These are phyloP conservation scores for Pichia cabralensis DNA, from an alignment of 805 yeast genomes.

Conservation along the genomic window DNA sequence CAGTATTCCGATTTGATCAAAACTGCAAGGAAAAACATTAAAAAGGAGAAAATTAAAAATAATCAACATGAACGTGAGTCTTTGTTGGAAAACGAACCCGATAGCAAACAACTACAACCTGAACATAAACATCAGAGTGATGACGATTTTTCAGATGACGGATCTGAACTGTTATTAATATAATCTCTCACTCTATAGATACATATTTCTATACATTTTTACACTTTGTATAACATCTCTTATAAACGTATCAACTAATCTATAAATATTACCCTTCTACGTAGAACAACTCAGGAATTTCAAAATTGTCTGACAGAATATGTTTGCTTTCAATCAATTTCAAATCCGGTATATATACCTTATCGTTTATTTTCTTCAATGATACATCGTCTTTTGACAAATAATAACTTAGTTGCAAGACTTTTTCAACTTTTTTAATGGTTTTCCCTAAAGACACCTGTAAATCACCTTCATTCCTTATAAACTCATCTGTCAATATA, in stretches of 20 bases:
- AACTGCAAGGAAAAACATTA: constrained; percentile 14
- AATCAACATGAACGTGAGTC: too few relatives aligned
- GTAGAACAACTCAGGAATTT: too few relatives aligned
- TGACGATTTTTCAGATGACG: too few relatives aligned
- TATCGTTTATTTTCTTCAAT: constrained; percentile 8
- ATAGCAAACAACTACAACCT: too few relatives aligned
- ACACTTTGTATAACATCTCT: too few relatives aligned
- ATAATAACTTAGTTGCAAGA: constrained; percentile 31
- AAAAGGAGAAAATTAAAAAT: background rate
- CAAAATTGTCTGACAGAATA: constrained; percentile 16
- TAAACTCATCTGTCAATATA: constrained; percentile 41
- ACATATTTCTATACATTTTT: too few relatives aligned
- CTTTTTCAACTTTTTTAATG: constrained; percentile 30
- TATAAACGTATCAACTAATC: too few relatives aligned
- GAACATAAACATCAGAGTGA: too few relatives aligned
- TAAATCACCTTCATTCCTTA: constrained; percentile 22
- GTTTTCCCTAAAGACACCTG: constrained; percentile 30
- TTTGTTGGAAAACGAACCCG: too few relatives aligned
- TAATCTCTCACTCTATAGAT: too few relatives aligned
- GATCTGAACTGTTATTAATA: too few relatives aligned
- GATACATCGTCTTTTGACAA: constrained; percentile 7
- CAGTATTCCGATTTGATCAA: constrained; percentile 19
- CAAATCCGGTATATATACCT: constrained; percentile 32
- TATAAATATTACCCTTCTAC: background rate
- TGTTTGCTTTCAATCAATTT: constrained; percentile 34